Evolutionary conservation across 768 basidiomycete genomes (phyloP).

Genomic region (Jaapia argillacea): DNA sequence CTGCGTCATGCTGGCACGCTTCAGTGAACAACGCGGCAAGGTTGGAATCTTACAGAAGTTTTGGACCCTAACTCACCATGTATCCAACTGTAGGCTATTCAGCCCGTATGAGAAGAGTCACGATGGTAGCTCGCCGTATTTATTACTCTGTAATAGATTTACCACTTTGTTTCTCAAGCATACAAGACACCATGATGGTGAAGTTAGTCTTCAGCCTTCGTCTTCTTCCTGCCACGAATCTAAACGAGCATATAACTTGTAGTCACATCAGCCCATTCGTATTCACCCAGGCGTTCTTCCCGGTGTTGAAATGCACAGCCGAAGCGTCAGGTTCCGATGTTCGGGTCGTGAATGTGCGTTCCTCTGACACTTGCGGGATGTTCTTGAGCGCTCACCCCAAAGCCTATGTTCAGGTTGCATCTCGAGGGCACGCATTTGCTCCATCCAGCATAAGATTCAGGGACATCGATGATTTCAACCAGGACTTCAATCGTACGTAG

Average conservation of each 20-base stretch:
- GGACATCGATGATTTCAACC: constrained; percentile 25
- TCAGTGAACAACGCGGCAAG: background rate
- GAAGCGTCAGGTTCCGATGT: constrained; percentile 40
- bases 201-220: constrained; percentile 33
- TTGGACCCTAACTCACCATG: too few species aligned
- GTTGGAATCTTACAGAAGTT: too few species aligned
- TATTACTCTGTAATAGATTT: too few species aligned
- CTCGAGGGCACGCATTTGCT: too few species aligned
- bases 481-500: constrained; percentile 17
- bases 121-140: constrained; percentile 20
- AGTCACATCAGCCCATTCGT: constrained; percentile 45
- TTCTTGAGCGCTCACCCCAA: too few species aligned
- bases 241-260: constrained; percentile 21
- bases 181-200: constrained; percentile 29
- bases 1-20: background rate
- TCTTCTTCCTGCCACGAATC: background rate
- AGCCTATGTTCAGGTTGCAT: too few species aligned
- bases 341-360: constrained; percentile 45
- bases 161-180: constrained; percentile 16
- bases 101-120: constrained; percentile 10
- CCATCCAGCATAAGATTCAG: constrained; percentile 17
- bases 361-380: too few species aligned
- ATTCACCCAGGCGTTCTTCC: constrained; percentile 43
- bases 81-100: too few species aligned
- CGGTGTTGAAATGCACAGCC: constrained; percentile 41